Percentiles rank a stretch among this genome's conserved stretches.
Conservation (phyloP, 352 stramenopile species). For the Globisporangium paddicum region DNA sequence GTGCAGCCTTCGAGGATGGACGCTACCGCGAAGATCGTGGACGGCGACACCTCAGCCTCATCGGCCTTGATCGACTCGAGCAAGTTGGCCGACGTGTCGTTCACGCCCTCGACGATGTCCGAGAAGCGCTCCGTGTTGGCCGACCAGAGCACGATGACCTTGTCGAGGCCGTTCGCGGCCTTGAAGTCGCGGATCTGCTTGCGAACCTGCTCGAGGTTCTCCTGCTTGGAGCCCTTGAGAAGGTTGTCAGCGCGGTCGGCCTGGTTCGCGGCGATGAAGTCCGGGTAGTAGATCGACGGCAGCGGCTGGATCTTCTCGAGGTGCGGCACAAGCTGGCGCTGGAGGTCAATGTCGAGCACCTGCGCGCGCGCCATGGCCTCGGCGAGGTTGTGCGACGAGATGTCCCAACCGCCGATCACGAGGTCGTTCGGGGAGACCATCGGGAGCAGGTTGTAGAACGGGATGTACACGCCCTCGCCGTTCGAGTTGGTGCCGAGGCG, state of each 20-base stretch:
- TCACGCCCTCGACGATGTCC: slow-evolving; percentile 96
- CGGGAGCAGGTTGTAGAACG: slow-evolving; percentile 96
- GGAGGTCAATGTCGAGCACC: slow-evolving; percentile 97
- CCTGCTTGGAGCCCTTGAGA: slow-evolving; percentile 94
- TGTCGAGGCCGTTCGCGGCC: slow-evolving; percentile 91
- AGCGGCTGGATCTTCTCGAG: slow-evolving; percentile 97
- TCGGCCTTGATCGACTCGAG: slow-evolving; percentile 94
- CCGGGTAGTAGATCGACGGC: slow-evolving; percentile 97
- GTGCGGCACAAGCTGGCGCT: slow-evolving; percentile 95
- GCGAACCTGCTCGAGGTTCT: slow-evolving; percentile 93
- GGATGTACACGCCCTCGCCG: slow-evolving; percentile 96
- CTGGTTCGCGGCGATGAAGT: slow-evolving; percentile 99
- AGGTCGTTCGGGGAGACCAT: slow-evolving; percentile 98
- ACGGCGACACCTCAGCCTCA: slow-evolving; percentile 95
- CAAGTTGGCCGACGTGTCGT: slow-evolving; percentile 98
- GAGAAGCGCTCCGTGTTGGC: slow-evolving; percentile 99
- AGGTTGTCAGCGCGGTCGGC: slow-evolving; percentile 97
- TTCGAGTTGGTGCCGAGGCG: slow-evolving; percentile 91
- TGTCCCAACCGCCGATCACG: slow-evolving; percentile 99
- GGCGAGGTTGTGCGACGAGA: slow-evolving; percentile 94
- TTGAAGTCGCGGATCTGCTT: slow-evolving; percentile 98
- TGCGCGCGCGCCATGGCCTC: slow-evolving; percentile 96
- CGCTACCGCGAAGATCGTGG: slow-evolving; percentile 97
- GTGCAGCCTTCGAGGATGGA: slow-evolving; percentile 98
- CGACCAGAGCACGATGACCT: slow-evolving; percentile 99